Conservation (phyloP, 192 early-diverging fungal species). For the Diversispora eburnea region DNA sequence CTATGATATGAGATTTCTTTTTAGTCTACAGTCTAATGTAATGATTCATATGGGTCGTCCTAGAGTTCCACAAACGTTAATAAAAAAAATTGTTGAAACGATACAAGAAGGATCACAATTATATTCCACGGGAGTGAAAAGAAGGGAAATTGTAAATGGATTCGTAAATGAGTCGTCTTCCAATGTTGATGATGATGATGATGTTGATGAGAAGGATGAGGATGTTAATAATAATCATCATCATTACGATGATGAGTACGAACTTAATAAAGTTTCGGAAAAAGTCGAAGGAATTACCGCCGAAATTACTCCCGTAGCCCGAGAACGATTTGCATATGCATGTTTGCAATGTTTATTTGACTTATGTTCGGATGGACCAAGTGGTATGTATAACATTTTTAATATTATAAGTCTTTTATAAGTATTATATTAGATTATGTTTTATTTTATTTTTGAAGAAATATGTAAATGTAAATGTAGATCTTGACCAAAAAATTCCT, state of each 20-base stretch:
- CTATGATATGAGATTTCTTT: constrained; percentile 70
- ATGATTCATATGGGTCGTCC: constrained; percentile 63
- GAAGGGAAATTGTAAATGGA: constrained; percentile 17
- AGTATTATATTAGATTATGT: not conserved
- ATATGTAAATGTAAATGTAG: too few species aligned
- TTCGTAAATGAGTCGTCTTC: not conserved
- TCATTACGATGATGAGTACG: too few species aligned
- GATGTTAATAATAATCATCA: too few species aligned
- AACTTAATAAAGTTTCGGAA: not conserved
- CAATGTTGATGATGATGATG: too few species aligned
- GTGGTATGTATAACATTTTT: constrained; percentile 27
- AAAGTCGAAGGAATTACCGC: constrained; percentile 46
- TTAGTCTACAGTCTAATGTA: constrained; percentile 61
- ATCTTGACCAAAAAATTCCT: too few species aligned
- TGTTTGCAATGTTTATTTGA: constrained; percentile 61
- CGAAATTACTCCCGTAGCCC: constrained; percentile 57
- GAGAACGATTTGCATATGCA: constrained; percentile 65
- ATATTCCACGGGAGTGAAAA: constrained; percentile 37
- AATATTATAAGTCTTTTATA: not conserved
- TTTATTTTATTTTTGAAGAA: not conserved
- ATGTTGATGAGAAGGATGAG: too few species aligned
- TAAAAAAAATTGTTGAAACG: constrained; percentile 53
- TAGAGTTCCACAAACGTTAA: constrained; percentile 55
- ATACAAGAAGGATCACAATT: constrained; percentile 51
- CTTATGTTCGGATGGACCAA: constrained; percentile 52